Conservation (phyloP, 164 flowering plant genomes). For the Vitis rotundifolia region DNA sequence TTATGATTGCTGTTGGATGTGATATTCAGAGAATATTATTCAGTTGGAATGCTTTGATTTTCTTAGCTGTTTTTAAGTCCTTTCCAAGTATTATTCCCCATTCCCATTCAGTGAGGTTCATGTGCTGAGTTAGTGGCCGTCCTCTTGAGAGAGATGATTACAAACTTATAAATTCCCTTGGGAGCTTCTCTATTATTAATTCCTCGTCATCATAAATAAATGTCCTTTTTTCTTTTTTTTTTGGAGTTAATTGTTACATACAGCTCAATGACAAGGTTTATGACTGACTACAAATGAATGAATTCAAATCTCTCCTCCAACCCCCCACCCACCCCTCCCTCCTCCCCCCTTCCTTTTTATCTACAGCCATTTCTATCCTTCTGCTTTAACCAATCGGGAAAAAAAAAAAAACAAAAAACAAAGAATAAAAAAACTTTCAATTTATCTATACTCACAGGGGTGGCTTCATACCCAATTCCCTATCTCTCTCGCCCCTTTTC, state of each 20-base stretch:
- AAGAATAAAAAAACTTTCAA: slow-evolving; percentile 8
- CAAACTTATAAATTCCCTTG: no score
- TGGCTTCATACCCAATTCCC: neutral
- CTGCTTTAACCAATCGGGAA: neutral
- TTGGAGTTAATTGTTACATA: slow-evolving; percentile 28
- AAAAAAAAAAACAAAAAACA: slow-evolving; percentile 3
- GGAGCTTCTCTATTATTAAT: slow-evolving; percentile 15
- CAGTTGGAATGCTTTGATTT: no score
- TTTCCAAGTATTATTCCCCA: no score
- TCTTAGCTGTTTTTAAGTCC: no score
- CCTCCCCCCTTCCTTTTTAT: slow-evolving; percentile 22
- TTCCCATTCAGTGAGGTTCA: no score
- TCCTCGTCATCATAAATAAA: slow-evolving; percentile 36
- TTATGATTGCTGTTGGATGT: no score
- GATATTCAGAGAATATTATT: no score
- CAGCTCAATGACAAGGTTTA: slow-evolving; percentile 11
- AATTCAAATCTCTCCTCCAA: slow-evolving; percentile 10
- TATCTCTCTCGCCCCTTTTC: neutral
- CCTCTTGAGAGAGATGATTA: no score
- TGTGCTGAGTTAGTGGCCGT: no score
- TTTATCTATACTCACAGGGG: neutral
- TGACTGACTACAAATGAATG: slow-evolving; percentile 62
- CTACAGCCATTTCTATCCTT: slow-evolving; percentile 21
- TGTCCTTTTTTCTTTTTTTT: no score
- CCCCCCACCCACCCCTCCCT: no score